Percentiles rank a stretch among this genome's conserved stretches.
Conservation (phyloP, 2,329 filamentous ascomycete genomes). For the Verticillium isaacii region DNA sequence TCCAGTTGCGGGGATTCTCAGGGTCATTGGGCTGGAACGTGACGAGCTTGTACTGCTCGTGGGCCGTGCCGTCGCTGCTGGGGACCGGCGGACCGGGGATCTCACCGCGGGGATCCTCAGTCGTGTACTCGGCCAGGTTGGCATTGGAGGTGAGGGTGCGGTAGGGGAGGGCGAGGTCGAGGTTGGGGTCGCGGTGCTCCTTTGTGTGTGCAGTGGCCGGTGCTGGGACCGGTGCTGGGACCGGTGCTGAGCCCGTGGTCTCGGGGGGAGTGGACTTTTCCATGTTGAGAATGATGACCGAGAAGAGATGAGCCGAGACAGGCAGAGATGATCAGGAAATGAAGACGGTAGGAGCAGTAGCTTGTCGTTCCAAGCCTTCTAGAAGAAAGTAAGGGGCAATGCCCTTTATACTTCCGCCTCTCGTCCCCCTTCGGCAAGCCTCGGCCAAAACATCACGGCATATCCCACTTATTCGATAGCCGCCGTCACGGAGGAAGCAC, state of each 20-base stretch:
- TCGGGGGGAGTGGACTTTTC: neutral
- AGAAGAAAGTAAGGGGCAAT: neutral
- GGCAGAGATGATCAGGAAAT: neutral
- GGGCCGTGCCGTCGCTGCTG: slow-evolving; percentile 10
- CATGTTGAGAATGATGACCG: neutral
- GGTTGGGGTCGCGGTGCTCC: slow-evolving; percentile 30
- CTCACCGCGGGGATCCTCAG: slow-evolving; percentile 56
- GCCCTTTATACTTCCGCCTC: neutral
- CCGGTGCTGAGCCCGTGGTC: slow-evolving; percentile 2
- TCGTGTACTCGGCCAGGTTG: slow-evolving; percentile 63
- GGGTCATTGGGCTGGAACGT: slow-evolving; percentile 65
- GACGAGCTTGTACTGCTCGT: slow-evolving; percentile 47
- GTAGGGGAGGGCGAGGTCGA: slow-evolving; percentile 57
- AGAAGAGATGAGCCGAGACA: neutral
- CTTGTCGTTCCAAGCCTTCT: neutral
- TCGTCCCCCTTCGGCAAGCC: neutral
- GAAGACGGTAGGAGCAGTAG: neutral
- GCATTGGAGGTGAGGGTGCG: slow-evolving; percentile 56
- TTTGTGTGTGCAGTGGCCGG: slow-evolving; percentile 19
- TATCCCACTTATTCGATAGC: neutral
- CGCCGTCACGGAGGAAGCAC: neutral
- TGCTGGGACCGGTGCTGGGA: slow-evolving; percentile 11
- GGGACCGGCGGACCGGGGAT: slow-evolving; percentile 42
- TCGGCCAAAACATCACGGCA: neutral
- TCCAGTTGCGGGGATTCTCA: slow-evolving; percentile 84